Percentiles rank a stretch among this genome's conserved stretches.
Evolutionary conservation across 2,329 filamentous ascomycete genomes (phyloP).

Genomic region (Annulohypoxylon truncatum): DNA sequence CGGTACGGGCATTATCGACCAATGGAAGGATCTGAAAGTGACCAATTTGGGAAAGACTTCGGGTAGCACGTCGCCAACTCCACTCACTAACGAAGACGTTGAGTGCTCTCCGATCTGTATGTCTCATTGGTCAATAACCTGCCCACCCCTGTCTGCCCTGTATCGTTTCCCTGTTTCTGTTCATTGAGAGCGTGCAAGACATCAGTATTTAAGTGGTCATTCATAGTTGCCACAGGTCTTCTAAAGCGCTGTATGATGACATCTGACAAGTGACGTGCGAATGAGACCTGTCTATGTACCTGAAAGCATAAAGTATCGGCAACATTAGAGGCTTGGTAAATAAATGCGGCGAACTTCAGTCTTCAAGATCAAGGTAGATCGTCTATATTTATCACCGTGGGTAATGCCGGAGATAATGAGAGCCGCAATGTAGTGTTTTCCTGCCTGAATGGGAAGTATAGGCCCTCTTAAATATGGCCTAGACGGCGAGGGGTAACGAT

Average conservation of each 20-base stretch:
- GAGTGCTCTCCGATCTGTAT: not conserved
- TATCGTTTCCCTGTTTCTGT: not conserved
- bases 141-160: constrained; percentile 7
- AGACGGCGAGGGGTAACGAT: not conserved
- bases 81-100: constrained; percentile 11
- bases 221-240: constrained; percentile 13
- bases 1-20: constrained; percentile 5
- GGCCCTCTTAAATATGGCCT: constrained; percentile 1
- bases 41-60: constrained; percentile 28
- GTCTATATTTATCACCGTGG: not conserved
- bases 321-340: not conserved
- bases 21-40: constrained; percentile 18
- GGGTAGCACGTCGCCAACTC: not conserved
- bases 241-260: constrained; percentile 10
- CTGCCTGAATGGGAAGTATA: constrained; percentile 31
- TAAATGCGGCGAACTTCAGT: not conserved
- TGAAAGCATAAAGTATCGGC: not conserved
- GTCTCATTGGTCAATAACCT: constrained; percentile 15
- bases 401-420: constrained; percentile 13
- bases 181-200: constrained; percentile 9
- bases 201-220: constrained; percentile 23
- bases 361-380: not conserved
- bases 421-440: constrained; percentile 18
- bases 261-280: constrained; percentile 4
- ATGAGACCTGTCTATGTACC: not conserved